Evolutionary conservation across 2,329 filamentous ascomycete genomes (phyloP).

Genomic region (Cladobotryum protrusum): DNA sequence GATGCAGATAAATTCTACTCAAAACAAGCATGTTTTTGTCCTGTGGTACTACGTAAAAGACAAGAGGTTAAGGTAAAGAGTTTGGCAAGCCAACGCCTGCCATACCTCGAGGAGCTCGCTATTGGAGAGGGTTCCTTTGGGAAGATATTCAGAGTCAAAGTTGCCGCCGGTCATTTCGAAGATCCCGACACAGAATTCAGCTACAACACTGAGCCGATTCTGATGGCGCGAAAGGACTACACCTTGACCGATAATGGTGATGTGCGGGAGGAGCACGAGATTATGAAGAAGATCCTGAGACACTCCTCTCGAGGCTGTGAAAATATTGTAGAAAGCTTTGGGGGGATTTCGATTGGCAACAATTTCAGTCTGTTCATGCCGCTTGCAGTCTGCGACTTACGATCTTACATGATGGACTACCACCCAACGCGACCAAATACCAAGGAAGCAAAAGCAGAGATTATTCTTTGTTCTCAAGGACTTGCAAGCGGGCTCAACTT

Average conservation of each 20-base stretch:
- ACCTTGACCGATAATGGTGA: slow-evolving; percentile 18
- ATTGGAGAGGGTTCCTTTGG: slow-evolving; percentile 28
- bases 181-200: slow-evolving; percentile 12
- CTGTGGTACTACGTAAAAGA: slow-evolving; percentile 9
- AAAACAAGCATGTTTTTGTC: slow-evolving; percentile 27
- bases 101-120: slow-evolving; percentile 27
- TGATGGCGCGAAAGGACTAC: slow-evolving; percentile 33
- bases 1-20: slow-evolving; percentile 23
- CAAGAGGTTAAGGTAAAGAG: slow-evolving; percentile 20
- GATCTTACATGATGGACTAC: slow-evolving; percentile 28
- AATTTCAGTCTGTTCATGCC: slow-evolving; percentile 37
- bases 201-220: slow-evolving; percentile 16
- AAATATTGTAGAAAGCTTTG: slow-evolving; percentile 32
- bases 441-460: slow-evolving; percentile 17
- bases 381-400: slow-evolving; percentile 30
- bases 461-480: slow-evolving; percentile 24
- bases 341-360: slow-evolving; percentile 26
- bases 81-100: slow-evolving; percentile 20
- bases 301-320: slow-evolving; percentile 22
- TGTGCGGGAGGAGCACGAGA: slow-evolving; percentile 25
- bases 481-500: slow-evolving; percentile 30
- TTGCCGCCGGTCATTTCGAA: slow-evolving; percentile 29
- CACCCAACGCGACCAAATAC: slow-evolving; percentile 14
- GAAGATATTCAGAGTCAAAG: slow-evolving; percentile 22
- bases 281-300: slow-evolving; percentile 28